Evolutionary conservation across 495 filamentous ascomycete genomes (phyloP).

Genomic region (Echria macrotheca): DNA sequence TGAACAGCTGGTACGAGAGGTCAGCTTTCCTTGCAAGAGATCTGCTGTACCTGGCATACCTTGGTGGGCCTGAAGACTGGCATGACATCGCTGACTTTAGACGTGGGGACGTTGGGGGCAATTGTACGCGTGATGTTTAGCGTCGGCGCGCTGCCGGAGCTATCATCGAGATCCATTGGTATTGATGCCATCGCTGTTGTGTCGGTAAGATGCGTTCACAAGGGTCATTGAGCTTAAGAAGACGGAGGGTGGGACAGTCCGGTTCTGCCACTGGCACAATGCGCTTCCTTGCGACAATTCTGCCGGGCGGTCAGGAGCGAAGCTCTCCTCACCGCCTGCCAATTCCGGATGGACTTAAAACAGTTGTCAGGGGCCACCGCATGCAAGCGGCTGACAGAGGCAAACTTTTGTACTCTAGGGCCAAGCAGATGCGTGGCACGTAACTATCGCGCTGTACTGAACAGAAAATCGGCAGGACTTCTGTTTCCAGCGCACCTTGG

Average conservation of each 20-base stretch:
- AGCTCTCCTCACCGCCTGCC: slow-evolving; percentile 2
- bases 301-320: neutral
- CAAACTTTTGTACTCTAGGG: no score
- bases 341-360: neutral
- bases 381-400: neutral
- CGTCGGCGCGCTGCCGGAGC: slow-evolving; percentile 30
- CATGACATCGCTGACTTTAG: slow-evolving; percentile 43
- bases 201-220: neutral
- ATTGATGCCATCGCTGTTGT: slow-evolving; percentile 42
- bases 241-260: no score
- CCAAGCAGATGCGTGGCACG: no score
- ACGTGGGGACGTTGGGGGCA: slow-evolving; percentile 28
- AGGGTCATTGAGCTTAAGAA: no score
- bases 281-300: no score
- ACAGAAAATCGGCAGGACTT: neutral
- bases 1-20: slow-evolving; percentile 45
- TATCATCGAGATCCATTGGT: slow-evolving; percentile 51
- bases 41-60: no score
- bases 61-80: slow-evolving; percentile 47
- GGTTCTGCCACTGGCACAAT: no score
- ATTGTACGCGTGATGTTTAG: slow-evolving; percentile 37
- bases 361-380: no score
- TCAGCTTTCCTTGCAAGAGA: no score
- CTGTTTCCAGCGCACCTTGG: neutral
- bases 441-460: neutral